Base-by-base conservation (phyloP, 2,329 filamentous ascomycete species). In the Paramyrothecium sp. region DNA sequence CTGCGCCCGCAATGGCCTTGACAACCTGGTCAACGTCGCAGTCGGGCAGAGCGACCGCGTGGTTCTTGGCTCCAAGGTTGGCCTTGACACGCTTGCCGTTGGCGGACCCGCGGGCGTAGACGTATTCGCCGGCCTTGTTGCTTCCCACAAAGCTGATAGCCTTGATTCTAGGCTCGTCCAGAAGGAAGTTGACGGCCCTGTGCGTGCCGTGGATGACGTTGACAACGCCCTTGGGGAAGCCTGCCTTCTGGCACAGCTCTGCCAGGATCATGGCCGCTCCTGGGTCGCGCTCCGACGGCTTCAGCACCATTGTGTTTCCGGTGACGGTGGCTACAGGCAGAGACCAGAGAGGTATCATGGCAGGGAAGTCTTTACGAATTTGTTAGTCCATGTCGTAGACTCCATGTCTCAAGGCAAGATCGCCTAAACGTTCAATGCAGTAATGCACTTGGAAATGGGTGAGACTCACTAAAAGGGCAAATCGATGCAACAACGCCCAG, bases 281-380 rank as follows among this genome's bases (percentile, higher is more conserved):
- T 1, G 89, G 89, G 66, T 92, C 89, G 54, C 89, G 83, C 77
- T 93, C 89, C 0, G 89, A 92, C 1, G 89, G 89, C 80, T 93
- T 93, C 65, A 93, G 78, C 60, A 93, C 82, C 56, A 91, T 78
- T 13, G 89, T 91, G 77, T 93, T 93, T 55, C 90, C 90, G 4
- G 88, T 90, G 20, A 92, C 83, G 3, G 89, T 89, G 33, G 90
- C 90, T 62, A 92, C 86, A 8, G 90, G 90, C 56, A 93, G 89
- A 58, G 84, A 90, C 90, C 90, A 93, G 21, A 93, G 78, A 1
- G 90, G 90, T 69, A 93, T 92, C 90, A 93, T 92, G 60, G 90
- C 90, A 22, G 90, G 89, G 75, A 93, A 92, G 78, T 92, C 86
- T 89, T 59, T 19, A 12, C 26, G 26, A 30, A 5, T 4, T 30